A percentile compares a stretch with the other conserved stretches of the same genome.
Evolutionary conservation across 495 filamentous ascomycete species (phyloP).

Genomic region (Aspergillus ostianus): DNA sequence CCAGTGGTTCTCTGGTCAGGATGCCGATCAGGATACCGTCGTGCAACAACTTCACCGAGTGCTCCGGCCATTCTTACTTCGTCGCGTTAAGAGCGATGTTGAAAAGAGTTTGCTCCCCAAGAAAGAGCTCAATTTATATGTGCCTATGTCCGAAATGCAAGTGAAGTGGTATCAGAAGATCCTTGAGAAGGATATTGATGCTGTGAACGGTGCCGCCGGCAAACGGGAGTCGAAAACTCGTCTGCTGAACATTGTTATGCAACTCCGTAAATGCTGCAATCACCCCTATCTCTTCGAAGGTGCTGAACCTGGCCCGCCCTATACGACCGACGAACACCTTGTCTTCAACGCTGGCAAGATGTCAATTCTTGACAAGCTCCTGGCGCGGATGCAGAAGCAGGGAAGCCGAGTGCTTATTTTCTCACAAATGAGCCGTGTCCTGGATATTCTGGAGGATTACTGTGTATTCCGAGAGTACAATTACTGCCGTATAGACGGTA

Average conservation of each 20-base stretch:
- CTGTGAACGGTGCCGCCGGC: constrained; percentile 93
- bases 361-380: constrained; percentile 92
- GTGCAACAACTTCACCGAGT: constrained; percentile 96
- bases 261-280: constrained; percentile 98
- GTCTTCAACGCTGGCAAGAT: constrained; percentile 95
- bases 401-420: constrained; percentile 96
- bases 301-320: constrained; percentile 94
- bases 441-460: constrained; percentile 98
- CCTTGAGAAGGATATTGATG: constrained; percentile 97
- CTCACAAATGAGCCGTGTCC: constrained; percentile 96
- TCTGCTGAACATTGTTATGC: constrained; percentile 99
- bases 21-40: constrained; percentile 88
- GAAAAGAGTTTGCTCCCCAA: constrained; percentile 98
- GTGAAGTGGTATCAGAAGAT: constrained; percentile 99
- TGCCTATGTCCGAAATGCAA: constrained; percentile 99
- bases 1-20: constrained; percentile 92
- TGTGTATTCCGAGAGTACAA: constrained; percentile 92
- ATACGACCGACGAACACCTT: constrained; percentile 96
- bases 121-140: constrained; percentile 95
- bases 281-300: constrained; percentile 99
- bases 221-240: constrained; percentile 98
- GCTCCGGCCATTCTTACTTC: constrained; percentile 87
- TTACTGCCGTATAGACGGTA: constrained; percentile 97
- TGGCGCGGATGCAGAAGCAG: constrained; percentile 77
- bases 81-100: constrained; percentile 96